These are phyloP conservation scores for Rhizophagus clarus DNA, from an alignment of 192 early-diverging fungal genomes.

Conservation along the genomic window DNA sequence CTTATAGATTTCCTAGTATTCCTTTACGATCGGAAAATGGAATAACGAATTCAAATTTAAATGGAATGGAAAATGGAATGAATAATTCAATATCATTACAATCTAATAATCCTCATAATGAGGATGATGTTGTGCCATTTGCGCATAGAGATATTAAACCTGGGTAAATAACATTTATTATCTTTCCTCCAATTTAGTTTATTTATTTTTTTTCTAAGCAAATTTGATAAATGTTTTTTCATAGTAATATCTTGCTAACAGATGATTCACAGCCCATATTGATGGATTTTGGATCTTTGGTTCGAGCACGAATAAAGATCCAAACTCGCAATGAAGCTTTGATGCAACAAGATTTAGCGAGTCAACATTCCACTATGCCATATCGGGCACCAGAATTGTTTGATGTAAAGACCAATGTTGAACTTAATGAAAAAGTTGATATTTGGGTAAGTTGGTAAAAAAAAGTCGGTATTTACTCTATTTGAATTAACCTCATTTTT, in stretches of 20 bases:
- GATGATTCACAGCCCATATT: constrained; percentile 68
- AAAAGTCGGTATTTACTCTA: too few species aligned
- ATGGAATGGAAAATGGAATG: background rate
- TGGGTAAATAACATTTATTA: constrained; percentile 38
- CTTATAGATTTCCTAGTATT: constrained; percentile 49
- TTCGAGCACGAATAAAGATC: constrained; percentile 57
- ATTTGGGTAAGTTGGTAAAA: constrained; percentile 59
- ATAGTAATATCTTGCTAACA: constrained; percentile 63
- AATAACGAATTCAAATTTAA: background rate
- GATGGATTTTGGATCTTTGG: constrained; percentile 80
- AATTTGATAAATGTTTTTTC: background rate
- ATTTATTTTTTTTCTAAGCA: background rate
- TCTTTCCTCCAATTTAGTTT: background rate
- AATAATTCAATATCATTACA: background rate
- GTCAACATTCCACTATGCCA: constrained; percentile 70
- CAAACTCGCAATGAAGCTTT: constrained; percentile 61
- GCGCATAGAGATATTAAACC: constrained; percentile 81
- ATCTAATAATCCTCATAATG: constrained; percentile 32
- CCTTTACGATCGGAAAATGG: constrained; percentile 37
- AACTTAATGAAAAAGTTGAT: constrained; percentile 71
- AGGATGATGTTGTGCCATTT: constrained; percentile 50
- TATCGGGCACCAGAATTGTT: constrained; percentile 81
- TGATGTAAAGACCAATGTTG: constrained; percentile 66
- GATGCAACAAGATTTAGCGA: constrained; percentile 71
- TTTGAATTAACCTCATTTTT: too few species aligned